Evolutionary conservation across 306 rosid species (phyloP), one percentile per base, ranked within the genome.

Genomic region (Gastrolobium bilobum): DNA sequence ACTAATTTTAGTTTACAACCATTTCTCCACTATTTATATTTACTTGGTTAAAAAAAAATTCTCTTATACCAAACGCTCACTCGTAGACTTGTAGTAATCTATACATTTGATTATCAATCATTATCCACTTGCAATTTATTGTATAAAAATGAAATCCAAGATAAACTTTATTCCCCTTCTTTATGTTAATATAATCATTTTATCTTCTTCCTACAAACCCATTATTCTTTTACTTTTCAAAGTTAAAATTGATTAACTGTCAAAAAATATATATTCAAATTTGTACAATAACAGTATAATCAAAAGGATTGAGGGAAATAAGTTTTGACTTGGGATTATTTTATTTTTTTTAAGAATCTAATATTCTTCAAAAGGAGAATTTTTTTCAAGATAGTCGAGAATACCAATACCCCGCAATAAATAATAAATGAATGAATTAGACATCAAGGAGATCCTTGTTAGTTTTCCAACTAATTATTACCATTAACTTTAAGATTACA

Each of bases 401-500:
- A 10, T 11, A 11, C 26, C 15, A 50, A 20, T 20, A 20, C 26
- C 26, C 26, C 26, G 26, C 26, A 20, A 20, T 20, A 20, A 20
- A 20, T 1, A 20, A 20, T 20, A 1, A 20, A 20, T 20, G 26
- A 20, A 50, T 15, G 34, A 39, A 63, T 63, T 54, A 2, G 7
- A 54, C 38, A 53, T 54, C 2, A 33, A 59, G 43, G 47, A 78
- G 4, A 48, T 20, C 1, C 42, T 4, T 46, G 13, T 8, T 70
- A 4, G 37, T 5, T 20, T 7, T 11, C 13, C 1, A 54, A 57
- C 10, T 26, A 70, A 63, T 72, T 63, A 52, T 51, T 14, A 79
- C 40, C 4, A 37, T 13, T 20, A 59, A 51, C 73, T 62, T 72
- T 52, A 63, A 46, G 30, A 80, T 33, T 44, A 33, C 9, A 9